phyloP scores from a whole-genome alignment of 2,329 filamentous ascomycete species.

The Sarocladium strictum region DNA sequence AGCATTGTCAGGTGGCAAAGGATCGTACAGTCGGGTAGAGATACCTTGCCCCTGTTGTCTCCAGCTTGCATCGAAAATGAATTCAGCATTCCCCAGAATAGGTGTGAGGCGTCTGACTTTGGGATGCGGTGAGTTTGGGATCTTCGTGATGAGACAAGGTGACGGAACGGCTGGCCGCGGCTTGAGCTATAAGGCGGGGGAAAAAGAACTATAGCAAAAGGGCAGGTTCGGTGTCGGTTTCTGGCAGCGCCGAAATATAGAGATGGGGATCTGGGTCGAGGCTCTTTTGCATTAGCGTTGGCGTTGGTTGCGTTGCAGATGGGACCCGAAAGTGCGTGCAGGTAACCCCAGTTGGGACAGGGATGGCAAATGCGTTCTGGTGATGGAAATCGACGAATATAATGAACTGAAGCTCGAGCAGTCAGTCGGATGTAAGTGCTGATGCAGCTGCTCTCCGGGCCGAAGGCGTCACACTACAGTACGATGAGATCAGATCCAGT shows the following conservation, averaged over 20 bases:
- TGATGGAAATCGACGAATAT: no score
- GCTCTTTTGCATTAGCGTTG: conserved; percentile 4
- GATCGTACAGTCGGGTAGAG: neutral
- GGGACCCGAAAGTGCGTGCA: neutral
- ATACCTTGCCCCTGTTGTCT: no score
- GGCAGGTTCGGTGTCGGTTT: neutral
- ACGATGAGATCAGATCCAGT: neutral
- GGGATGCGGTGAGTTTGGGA: neutral
- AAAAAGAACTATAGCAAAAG: neutral
- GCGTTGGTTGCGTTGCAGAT: neutral
- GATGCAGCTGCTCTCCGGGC: no score
- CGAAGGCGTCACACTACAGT: neutral
- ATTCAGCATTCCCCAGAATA: no score
- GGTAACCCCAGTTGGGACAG: no score
- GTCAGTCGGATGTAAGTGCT: no score
- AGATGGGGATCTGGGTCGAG: neutral
- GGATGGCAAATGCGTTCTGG: no score
- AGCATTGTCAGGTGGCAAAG: neutral
- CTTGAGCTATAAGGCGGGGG: neutral
- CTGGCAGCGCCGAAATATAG: neutral
- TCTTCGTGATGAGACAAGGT: neutral
- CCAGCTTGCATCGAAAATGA: no score
- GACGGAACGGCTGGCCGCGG: neutral
- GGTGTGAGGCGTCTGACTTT: no score
- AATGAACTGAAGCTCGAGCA: no score